phyloP scores from a whole-genome alignment of 352 stramenopile species.

The Poterioochromonas sp. region DNA sequence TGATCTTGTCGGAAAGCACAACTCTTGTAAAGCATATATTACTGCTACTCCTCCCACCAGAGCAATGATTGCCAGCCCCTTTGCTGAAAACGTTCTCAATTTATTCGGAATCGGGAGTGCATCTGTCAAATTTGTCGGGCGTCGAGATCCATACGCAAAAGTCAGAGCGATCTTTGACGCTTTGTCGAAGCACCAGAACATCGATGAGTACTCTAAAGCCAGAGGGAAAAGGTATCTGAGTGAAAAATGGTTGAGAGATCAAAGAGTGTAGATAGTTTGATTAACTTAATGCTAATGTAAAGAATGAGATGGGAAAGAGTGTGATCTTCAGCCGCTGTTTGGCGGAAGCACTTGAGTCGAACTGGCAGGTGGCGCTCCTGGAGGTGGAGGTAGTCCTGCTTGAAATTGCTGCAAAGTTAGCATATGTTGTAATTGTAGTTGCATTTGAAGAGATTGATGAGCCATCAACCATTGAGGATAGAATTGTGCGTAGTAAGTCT shows the following conservation, averaged over 20 bases:
- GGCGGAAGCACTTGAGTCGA: not conserved
- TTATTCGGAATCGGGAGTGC: conserved; percentile 82
- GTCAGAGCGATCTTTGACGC: conserved; percentile 76
- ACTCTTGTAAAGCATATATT: conserved; percentile 81
- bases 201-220: conserved; percentile 7
- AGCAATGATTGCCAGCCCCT: conserved; percentile 51
- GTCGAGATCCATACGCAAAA: conserved; percentile 85
- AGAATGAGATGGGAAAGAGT: not conserved
- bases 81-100: conserved; percentile 58
- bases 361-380: not conserved
- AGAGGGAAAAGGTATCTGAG: conserved; percentile 18
- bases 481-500: conserved; percentile 73
- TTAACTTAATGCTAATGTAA: not conserved
- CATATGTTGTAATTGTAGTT: not conserved
- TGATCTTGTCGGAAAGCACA: conserved; percentile 84
- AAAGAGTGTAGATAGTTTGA: not conserved
- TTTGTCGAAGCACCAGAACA: conserved; percentile 26
- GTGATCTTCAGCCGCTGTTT: not conserved
- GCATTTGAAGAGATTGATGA: not conserved
- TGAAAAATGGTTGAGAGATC: conserved; percentile 11
- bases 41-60: conserved; percentile 52
- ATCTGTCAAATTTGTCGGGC: conserved; percentile 78
- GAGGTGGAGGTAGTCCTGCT: not conserved
- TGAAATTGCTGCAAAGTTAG: not conserved
- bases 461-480: conserved; percentile 3